Percentiles rank a stretch among this genome's conserved stretches.
phyloP scores from a whole-genome alignment of 805 yeast genomes.

The Pichia manshurica region DNA sequence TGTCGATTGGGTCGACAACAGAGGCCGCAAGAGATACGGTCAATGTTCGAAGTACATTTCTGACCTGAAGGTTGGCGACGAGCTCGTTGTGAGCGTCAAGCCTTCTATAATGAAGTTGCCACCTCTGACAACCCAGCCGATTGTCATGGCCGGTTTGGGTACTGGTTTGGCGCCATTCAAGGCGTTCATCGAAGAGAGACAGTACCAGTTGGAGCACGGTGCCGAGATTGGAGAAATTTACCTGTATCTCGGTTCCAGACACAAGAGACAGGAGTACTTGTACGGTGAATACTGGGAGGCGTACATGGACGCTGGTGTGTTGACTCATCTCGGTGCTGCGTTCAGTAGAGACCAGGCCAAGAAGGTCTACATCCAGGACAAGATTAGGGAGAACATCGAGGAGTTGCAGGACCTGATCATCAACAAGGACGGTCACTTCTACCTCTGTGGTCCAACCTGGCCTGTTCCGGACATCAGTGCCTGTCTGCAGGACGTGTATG shows the following conservation, averaged over 20 bases:
- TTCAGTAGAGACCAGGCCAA: conserved; percentile 96
- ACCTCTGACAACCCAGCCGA: conserved; percentile 78
- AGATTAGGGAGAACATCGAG: conserved; percentile 70
- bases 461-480: conserved; percentile 95
- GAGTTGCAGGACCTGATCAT: conserved; percentile 77
- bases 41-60: conserved; percentile 91
- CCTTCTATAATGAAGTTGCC: conserved; percentile 98
- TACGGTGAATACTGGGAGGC: conserved; percentile 98
- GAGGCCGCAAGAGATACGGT: conserved; percentile 83
- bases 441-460: conserved; percentile 98
- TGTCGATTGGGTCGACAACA: conserved; percentile 88
- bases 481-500: conserved; percentile 77
- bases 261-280: conserved; percentile 88
- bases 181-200: conserved; percentile 93
- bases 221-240: conserved; percentile 81
- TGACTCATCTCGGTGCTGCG: conserved; percentile 96
- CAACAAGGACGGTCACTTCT: conserved; percentile 78
- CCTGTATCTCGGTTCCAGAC: conserved; percentile 90
- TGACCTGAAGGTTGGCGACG: conserved; percentile 72
- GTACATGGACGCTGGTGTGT: conserved; percentile 81
- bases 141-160: conserved; percentile 95
- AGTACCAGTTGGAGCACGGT: conserved; percentile 89
- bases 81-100: conserved; percentile 88
- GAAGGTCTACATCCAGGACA: conserved; percentile 92
- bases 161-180: conserved; percentile 98